A percentile compares a stretch with the other conserved stretches of the same genome.
Conservation (phyloP, 176 grass and related monocot species). For the Olyra latifolia region DNA sequence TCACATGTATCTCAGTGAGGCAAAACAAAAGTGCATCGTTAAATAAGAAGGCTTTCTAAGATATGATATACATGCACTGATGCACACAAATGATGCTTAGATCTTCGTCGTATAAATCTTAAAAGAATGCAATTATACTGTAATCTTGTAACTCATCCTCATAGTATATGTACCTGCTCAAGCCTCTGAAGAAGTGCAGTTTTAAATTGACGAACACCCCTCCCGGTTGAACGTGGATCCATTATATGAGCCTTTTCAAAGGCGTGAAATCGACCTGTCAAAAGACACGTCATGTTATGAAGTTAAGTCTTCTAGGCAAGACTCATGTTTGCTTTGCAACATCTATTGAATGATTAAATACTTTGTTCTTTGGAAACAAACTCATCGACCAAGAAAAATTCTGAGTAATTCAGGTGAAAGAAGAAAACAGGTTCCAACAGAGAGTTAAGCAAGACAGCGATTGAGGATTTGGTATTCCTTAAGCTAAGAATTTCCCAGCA, state of each 20-base stretch:
- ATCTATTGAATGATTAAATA: background rate
- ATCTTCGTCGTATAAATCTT: conserved; percentile 8
- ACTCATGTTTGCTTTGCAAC: background rate
- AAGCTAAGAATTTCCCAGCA: background rate
- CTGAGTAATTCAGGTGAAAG: background rate
- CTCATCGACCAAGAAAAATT: conserved; percentile 16
- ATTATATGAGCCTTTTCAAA: conserved; percentile 84
- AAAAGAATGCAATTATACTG: conserved; percentile 18
- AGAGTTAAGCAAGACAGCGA: background rate
- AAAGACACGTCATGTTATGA: conserved; percentile 16
- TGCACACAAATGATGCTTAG: background rate
- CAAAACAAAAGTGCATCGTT: background rate
- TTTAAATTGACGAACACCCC: conserved; percentile 92
- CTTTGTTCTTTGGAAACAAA: conserved; percentile 14
- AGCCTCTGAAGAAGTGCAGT: conserved; percentile 86
- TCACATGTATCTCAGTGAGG: background rate
- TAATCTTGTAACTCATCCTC: background rate
- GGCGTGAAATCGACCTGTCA: conserved; percentile 86
- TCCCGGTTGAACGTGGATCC: conserved; percentile 64
- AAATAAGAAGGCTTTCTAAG: background rate
- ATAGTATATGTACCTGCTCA: conserved; percentile 63
- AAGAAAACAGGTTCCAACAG: background rate
- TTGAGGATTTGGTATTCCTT: background rate
- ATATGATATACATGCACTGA: background rate
- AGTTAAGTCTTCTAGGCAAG: conserved; percentile 15